Percentiles rank a stretch among this genome's conserved stretches.
Evolutionary conservation across 2,329 filamentous ascomycete species (phyloP).

Genomic region (Apiospora saccharicola): DNA sequence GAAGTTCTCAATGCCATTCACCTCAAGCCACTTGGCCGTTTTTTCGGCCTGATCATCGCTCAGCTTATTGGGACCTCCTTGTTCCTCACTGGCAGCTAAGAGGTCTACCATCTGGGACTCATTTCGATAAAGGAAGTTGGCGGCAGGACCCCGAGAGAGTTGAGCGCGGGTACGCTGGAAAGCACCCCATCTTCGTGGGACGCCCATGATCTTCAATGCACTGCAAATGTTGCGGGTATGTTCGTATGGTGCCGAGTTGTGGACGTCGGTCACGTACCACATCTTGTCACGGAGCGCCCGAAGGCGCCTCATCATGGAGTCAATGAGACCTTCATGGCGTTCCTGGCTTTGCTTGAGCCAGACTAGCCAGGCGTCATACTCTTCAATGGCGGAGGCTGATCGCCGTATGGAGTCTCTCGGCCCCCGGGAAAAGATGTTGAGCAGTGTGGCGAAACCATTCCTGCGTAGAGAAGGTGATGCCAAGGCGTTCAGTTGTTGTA

Average conservation of each 20-base stretch:
- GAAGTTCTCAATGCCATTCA: slow-evolving; percentile 87
- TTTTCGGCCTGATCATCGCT: slow-evolving; percentile 94
- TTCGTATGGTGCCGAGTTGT: slow-evolving; percentile 87
- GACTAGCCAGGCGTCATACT: slow-evolving; percentile 82
- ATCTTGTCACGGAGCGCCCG: slow-evolving; percentile 90
- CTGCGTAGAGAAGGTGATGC: slow-evolving; percentile 67
- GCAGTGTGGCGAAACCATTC: slow-evolving; percentile 74
- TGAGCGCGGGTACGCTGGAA: slow-evolving; percentile 59
- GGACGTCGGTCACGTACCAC: slow-evolving; percentile 97
- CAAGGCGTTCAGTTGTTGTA: slow-evolving; percentile 74
- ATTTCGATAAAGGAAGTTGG: slow-evolving; percentile 77
- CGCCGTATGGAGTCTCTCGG: slow-evolving; percentile 73
- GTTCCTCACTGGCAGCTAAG: slow-evolving; percentile 80
- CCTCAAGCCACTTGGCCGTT: slow-evolving; percentile 82
- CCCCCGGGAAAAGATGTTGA: slow-evolving; percentile 77
- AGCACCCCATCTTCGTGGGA: slow-evolving; percentile 63
- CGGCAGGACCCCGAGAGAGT: slow-evolving; percentile 54
- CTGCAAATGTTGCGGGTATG: slow-evolving; percentile 85
- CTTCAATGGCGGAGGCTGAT: slow-evolving; percentile 76
- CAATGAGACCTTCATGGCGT: slow-evolving; percentile 75
- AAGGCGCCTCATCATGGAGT: slow-evolving; percentile 76
- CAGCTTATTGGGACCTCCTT: slow-evolving; percentile 92
- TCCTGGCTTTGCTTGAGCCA: slow-evolving; percentile 86
- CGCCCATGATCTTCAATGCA: slow-evolving; percentile 89
- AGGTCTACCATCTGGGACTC: slow-evolving; percentile 89